A percentile compares a stretch with the other conserved stretches of the same genome.
These are phyloP conservation scores for Globisporangium apiculatum DNA, from an alignment of 352 stramenopile species.

Conservation along the genomic window DNA sequence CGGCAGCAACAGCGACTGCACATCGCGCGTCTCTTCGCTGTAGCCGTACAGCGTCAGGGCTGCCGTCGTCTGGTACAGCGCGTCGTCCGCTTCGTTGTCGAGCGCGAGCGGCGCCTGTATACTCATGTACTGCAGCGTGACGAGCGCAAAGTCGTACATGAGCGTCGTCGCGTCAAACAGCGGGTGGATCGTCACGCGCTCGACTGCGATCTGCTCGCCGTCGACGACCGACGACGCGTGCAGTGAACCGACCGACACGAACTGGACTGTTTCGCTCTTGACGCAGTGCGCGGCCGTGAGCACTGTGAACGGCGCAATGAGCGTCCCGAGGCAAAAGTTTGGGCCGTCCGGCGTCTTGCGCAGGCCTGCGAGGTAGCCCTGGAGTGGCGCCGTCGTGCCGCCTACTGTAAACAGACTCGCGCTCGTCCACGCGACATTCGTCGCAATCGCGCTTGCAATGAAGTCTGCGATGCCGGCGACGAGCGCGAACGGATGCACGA, in stretches of 20 bases:
- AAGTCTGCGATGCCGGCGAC: conserved; percentile 16
- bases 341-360: conserved; percentile 9
- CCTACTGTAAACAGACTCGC: conserved; percentile 16
- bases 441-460: conserved; percentile 15
- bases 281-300: conserved; percentile 34
- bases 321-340: conserved; percentile 28
- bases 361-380: conserved; percentile 23
- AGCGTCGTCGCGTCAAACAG: conserved; percentile 15
- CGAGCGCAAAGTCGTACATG: conserved; percentile 25
- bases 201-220: conserved; percentile 36
- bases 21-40: neutral
- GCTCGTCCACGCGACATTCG: conserved; percentile 12
- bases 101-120: conserved; percentile 25
- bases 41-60: conserved; percentile 19
- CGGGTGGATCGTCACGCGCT: conserved; percentile 20
- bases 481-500: conserved; percentile 17
- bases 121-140: conserved; percentile 35
- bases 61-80: neutral
- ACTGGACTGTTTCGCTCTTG: conserved; percentile 9
- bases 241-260: conserved; percentile 24
- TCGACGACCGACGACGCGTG: conserved; percentile 18
- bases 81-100: conserved; percentile 7
- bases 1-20: conserved; percentile 19
- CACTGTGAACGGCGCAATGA: conserved; percentile 28
- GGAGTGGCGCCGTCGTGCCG: conserved; percentile 9